phyloP scores from a whole-genome alignment of 768 basidiomycete genomes.

The Podaxis sp. region DNA sequence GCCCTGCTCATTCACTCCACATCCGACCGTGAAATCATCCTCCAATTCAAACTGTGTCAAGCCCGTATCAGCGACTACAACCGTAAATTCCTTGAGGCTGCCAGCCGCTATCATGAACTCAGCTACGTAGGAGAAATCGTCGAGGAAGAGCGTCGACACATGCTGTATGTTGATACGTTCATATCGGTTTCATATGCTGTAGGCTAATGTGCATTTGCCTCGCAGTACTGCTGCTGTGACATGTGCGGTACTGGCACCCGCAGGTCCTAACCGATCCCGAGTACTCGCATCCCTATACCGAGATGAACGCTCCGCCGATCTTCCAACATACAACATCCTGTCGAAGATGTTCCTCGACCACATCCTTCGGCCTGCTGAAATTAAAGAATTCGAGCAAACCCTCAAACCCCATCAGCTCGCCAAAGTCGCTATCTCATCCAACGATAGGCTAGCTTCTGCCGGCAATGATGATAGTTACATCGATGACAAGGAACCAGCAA shows the following conservation, averaged over 20 bases:
- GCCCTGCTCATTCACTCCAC: slow-evolving; percentile 83
- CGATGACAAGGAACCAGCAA: slow-evolving; percentile 44
- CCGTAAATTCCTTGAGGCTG: slow-evolving; percentile 92
- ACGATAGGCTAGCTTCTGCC: slow-evolving; percentile 71
- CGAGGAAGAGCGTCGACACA: slow-evolving; percentile 86
- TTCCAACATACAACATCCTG: slow-evolving; percentile 84
- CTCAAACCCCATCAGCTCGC: slow-evolving; percentile 93
- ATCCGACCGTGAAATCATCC: slow-evolving; percentile 70
- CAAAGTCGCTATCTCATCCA: slow-evolving; percentile 79
- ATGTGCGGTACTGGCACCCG: slow-evolving; percentile 94
- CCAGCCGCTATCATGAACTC: slow-evolving; percentile 89
- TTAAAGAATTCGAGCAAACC: slow-evolving; percentile 83
- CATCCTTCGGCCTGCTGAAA: slow-evolving; percentile 85
- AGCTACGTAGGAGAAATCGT: slow-evolving; percentile 90
- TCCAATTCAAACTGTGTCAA: slow-evolving; percentile 89
- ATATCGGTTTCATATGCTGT: not conserved
- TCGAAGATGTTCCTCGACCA: slow-evolving; percentile 99
- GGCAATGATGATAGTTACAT: slow-evolving; percentile 50
- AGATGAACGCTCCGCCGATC: slow-evolving; percentile 82
- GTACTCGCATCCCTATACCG: slow-evolving; percentile 89
- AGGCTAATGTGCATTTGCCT: slow-evolving; percentile 7
- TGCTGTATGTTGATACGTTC: slow-evolving; percentile 60
- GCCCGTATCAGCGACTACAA: slow-evolving; percentile 92
- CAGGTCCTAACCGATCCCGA: slow-evolving; percentile 93
- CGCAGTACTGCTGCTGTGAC: slow-evolving; percentile 84